Evolutionary conservation across 176 grass and related monocot genomes (phyloP).

Genomic region (Thinopyrum elongatum): DNA sequence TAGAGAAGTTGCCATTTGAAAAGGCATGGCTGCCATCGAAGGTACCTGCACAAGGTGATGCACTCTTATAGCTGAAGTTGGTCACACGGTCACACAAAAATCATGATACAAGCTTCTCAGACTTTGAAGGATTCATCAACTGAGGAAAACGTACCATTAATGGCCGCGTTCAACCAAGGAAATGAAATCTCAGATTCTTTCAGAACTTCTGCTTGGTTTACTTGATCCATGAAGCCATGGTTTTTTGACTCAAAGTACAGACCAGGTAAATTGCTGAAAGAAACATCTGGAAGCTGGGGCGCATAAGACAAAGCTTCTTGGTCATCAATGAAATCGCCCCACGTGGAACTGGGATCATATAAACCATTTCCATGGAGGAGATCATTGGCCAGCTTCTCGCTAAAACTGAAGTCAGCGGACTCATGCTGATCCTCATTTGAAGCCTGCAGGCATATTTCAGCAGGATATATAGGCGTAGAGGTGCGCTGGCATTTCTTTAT

Average conservation of each 20-base stretch:
- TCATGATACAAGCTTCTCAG: conserved; percentile 35
- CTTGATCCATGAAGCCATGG: conserved; percentile 51
- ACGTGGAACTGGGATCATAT: conserved; percentile 44
- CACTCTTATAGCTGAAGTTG: conserved; percentile 38
- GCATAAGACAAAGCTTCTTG: conserved; percentile 43
- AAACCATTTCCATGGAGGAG: conserved; percentile 40
- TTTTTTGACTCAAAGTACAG: conserved; percentile 40
- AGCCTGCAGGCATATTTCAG: conserved; percentile 42
- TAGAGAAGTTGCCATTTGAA: conserved; percentile 72
- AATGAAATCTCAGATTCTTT: conserved; percentile 56
- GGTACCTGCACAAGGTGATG: conserved; percentile 34
- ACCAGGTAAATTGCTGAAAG: conserved; percentile 36
- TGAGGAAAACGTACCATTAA: conserved; percentile 37
- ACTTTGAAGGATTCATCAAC: conserved; percentile 43
- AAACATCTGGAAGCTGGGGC: conserved; percentile 43
- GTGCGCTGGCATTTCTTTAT: conserved; percentile 76
- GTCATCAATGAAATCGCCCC: conserved; percentile 33
- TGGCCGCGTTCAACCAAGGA: conserved; percentile 33
- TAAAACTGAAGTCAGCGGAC: conserved; percentile 13
- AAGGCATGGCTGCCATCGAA: conserved; percentile 57
- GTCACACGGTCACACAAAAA: conserved; percentile 28
- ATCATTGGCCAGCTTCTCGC: conserved; percentile 50
- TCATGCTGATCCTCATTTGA: conserved; percentile 52
- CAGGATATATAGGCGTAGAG: conserved; percentile 40
- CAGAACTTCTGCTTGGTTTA: conserved; percentile 26